Base-by-base conservation (phyloP, 2,329 filamentous ascomycete genomes). In the Claviceps sp. region DNA sequence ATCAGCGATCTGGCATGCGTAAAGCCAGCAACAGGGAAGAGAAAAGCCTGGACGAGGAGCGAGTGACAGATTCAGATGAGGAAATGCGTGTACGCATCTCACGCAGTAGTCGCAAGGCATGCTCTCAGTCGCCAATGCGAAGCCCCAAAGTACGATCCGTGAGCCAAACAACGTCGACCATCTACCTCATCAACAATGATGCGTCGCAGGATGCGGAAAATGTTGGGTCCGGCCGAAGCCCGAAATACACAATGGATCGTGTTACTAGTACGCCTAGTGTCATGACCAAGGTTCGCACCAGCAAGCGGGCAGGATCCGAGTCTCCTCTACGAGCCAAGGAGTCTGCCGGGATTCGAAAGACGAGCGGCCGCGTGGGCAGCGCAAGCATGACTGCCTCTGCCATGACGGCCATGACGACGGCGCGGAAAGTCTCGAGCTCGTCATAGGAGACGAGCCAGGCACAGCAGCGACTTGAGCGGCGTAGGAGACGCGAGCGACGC, bases 151-250 rank as follows among this genome's bases (percentile, higher is more conserved):
- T 74, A 51, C 77, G 87, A 47, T 86, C 88, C 0, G 78, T 86
- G 52, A 89, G 85, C 66, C 86, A 88, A 66, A 86, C 83, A 3
- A 83, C 85, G 13, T 86, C 85, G 0, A 83, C 84, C 2, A 82
- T 80, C 54, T 82, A 82, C 60, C 59, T 61, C 46, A 76, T 84
- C 52, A 81, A 85, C 60, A 84, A 85, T 57, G 81, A 84, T 59
- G 76, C 81, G 13, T 82, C 80, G 20, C 79, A 85, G 55, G 85
- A 88, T 58, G 77, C 79, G 11, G 85, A 88, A 63, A 88, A 88
- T 60, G 76, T 84, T 64, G 81, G 82, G 37, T 67, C 72, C 24
- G 67, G 72, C 37, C 79, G 81, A 55, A 7, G 75, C 5, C 75
- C 76, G 43, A 84, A 30, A 20, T 5, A 85, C 59, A 69, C 72